Conservation (phyloP, 768 basidiomycete genomes). For the Termitomyces sp. region DNA sequence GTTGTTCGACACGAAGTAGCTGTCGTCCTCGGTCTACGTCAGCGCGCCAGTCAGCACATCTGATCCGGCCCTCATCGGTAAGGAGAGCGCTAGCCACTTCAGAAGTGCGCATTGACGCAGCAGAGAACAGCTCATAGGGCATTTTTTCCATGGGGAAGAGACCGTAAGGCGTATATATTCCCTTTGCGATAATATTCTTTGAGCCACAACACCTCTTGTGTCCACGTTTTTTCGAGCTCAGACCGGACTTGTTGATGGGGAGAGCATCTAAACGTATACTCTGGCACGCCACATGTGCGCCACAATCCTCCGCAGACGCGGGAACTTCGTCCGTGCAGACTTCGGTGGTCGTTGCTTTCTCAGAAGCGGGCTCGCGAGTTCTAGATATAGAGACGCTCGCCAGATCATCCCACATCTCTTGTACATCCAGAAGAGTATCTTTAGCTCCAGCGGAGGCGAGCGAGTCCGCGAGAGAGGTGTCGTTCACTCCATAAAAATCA, state of each 20-base stretch:
- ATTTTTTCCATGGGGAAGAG: not conserved
- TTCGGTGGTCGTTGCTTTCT: not conserved
- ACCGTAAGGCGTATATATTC: not conserved
- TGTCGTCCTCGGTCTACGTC: not conserved
- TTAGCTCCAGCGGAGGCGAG: not conserved
- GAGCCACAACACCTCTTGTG: not conserved
- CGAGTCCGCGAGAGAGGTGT: slow-evolving; percentile 1
- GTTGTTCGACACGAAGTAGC: not conserved
- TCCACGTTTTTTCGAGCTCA: not conserved
- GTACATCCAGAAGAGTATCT: not conserved
- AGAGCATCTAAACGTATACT: not conserved
- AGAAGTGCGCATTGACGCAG: slow-evolving; percentile 1
- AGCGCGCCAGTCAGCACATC: slow-evolving; percentile 1
- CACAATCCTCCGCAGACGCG: not conserved
- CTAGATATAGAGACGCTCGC: not conserved
- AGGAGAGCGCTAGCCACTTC: slow-evolving; percentile 6
- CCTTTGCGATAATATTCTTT: not conserved
- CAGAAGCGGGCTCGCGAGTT: not conserved
- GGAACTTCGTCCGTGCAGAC: not conserved
- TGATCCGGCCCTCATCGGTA: not conserved
- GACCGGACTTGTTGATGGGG: not conserved
- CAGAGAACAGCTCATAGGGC: slow-evolving; percentile 7
- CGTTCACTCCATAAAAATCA: not conserved
- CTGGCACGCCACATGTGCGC: not conserved
- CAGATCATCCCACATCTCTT: not conserved